A percentile compares a stretch with the other conserved stretches of the same genome.
phyloP scores from a whole-genome alignment of 192 early-diverging fungal species.

The Backusella australiensis region DNA sequence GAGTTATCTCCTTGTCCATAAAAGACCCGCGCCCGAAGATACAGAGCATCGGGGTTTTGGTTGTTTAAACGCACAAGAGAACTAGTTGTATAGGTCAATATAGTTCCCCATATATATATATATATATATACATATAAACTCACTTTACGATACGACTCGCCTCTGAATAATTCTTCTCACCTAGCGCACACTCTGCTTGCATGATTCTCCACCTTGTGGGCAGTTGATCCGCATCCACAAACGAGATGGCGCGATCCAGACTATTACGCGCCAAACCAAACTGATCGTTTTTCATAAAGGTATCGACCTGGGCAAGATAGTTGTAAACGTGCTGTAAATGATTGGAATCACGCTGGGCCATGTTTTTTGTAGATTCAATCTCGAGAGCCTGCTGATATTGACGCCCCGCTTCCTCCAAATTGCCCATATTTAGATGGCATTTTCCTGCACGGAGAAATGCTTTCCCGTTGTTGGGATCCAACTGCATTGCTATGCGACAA shows the following conservation, averaged over 20 bases:
- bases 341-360: slow-evolving; percentile 39
- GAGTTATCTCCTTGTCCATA: slow-evolving; percentile 67
- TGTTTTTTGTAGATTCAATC: slow-evolving; percentile 27
- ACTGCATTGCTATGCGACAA: slow-evolving; percentile 53
- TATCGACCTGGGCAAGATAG: slow-evolving; percentile 45
- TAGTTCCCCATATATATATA: neutral
- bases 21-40: slow-evolving; percentile 61
- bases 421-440: slow-evolving; percentile 68
- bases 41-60: slow-evolving; percentile 70
- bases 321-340: slow-evolving; percentile 40
- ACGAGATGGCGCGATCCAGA: slow-evolving; percentile 41
- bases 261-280: slow-evolving; percentile 44
- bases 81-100: slow-evolving; percentile 26
- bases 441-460: slow-evolving; percentile 69
- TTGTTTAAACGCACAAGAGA: slow-evolving; percentile 57
- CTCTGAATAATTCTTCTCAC: slow-evolving; percentile 57
- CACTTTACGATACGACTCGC: slow-evolving; percentile 61
- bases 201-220: slow-evolving; percentile 63
- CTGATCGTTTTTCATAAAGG: slow-evolving; percentile 46
- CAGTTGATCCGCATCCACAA: slow-evolving; percentile 33
- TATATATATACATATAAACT: neutral
- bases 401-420: slow-evolving; percentile 58
- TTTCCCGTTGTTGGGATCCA: slow-evolving; percentile 65
- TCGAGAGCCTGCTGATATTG: slow-evolving; percentile 41
- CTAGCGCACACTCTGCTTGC: slow-evolving; percentile 64